Evolutionary conservation across 495 filamentous ascomycete species (phyloP), one percentile per base, ranked within the genome.

Genomic region (Penicillium longicatenatum): DNA sequence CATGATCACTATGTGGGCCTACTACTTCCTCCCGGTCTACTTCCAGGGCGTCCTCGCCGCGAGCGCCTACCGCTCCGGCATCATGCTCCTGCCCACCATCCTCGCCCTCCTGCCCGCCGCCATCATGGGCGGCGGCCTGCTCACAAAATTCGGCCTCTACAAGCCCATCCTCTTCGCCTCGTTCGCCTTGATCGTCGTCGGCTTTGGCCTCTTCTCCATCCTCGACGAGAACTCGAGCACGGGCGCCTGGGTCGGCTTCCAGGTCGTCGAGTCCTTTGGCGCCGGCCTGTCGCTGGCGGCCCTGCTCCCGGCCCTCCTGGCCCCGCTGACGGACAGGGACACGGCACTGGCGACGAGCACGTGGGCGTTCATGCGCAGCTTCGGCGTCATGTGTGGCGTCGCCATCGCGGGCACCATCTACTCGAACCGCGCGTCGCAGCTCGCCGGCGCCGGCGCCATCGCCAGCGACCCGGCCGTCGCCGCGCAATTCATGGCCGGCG

Each of bases 11-110:
- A 66, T 64, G 24, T 80, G 69, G 74, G 51, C 65, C n/a, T 58
- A 67, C 42, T 80, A 75, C 62, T 82, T 79, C 55, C 43, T 84
- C 0, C 75, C 79, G 0, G 61, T 83, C 8, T 82, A 80, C 59
- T 82, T 82, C 65, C 77, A 81, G 49, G 62, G 64, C 0, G 74
- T 80, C 2, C 64, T 63, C 4, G 72, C 68, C 0, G 54, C 53
- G 2, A 43, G 78, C 3, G 48, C 64, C 0, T 75, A 31, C 4
- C 48, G 37, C 7, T 20, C 59, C 17, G 59, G 59, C 5, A 21
- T 61, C 10, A 21, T 42, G 14, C n/a, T 57, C 4, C 35, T 60
- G 10, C 52, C 52, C 7, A 60, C 24, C 12, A 37, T 50, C 17
- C 20, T 53, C 14, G 20, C 35, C 1, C 6, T 44, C 3, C 24